Evolutionary conservation across 1,284 basidiomycete genomes (phyloP).

Genomic region (Singerocomus inundabilis): DNA sequence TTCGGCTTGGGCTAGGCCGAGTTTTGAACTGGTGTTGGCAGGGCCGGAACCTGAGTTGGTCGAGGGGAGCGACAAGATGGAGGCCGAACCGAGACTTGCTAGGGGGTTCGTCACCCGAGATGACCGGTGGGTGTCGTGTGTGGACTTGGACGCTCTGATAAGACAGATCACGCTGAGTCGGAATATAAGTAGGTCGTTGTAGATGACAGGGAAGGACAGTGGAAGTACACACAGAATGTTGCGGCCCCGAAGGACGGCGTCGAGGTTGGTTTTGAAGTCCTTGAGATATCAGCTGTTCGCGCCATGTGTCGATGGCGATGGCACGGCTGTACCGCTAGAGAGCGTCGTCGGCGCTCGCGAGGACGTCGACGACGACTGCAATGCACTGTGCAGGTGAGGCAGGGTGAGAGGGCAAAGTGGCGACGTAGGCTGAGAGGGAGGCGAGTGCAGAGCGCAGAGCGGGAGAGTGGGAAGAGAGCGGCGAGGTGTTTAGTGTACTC

Average conservation of each 20-base stretch:
- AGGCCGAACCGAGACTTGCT: conserved; percentile 34
- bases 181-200: not conserved
- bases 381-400: conserved; percentile 49
- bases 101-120: conserved; percentile 28
- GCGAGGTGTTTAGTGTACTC: conserved; percentile 63
- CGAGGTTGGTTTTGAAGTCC: conserved; percentile 67
- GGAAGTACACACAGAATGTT: too few species aligned
- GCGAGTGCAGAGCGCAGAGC: conserved; percentile 61
- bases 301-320: conserved; percentile 65
- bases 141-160: conserved; percentile 68
- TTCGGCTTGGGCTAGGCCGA: too few species aligned
- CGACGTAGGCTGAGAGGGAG: conserved; percentile 70
- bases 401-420: conserved; percentile 51
- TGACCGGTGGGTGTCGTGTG: conserved; percentile 42
- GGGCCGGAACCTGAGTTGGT: too few species aligned
- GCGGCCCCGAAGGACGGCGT: conserved; percentile 64
- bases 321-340: conserved; percentile 55
- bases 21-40: too few species aligned
- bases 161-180: conserved; percentile 63
- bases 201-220: not conserved
- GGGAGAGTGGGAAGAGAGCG: conserved; percentile 54
- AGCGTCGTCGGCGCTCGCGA: conserved; percentile 67
- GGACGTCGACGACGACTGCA: conserved; percentile 53
- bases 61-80: conserved; percentile 35
- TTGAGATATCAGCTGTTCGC: conserved; percentile 49